These are phyloP conservation scores for Colletotrichum agaves DNA, from an alignment of 2,329 filamentous ascomycete genomes.

Conservation along the genomic window DNA sequence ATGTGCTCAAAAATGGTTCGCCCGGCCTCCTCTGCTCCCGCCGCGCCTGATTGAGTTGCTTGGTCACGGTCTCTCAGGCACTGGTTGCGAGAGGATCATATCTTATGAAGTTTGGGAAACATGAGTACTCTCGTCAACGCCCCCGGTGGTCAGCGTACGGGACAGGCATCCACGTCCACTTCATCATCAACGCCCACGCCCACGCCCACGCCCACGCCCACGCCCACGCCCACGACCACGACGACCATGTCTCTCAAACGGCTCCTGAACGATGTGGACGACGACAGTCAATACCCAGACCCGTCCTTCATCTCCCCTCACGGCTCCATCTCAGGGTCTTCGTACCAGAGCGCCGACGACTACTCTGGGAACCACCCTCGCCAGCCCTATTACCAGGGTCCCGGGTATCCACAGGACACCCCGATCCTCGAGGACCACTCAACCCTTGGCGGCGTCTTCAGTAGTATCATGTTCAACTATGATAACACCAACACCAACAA, in stretches of 20 bases:
- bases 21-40: background rate
- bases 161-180: slow-evolving; percentile 1
- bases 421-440: background rate
- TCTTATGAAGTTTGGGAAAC: background rate
- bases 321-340: slow-evolving; percentile 25
- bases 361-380: slow-evolving; percentile 15
- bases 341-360: slow-evolving; percentile 30
- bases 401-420: background rate
- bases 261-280: slow-evolving; percentile 34
- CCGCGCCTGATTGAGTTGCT: slow-evolving; percentile 8
- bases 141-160: background rate
- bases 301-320: slow-evolving; percentile 24
- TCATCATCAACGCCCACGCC: background rate
- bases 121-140: background rate
- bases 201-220: no score
- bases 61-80: slow-evolving; percentile 2
- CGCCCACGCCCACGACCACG: no score
- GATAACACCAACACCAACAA: background rate
- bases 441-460: background rate
- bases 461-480: background rate
- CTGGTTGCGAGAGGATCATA: slow-evolving; percentile 6
- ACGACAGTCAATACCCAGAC: slow-evolving; percentile 24
- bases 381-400: slow-evolving; percentile 13
- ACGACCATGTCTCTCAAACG: slow-evolving; percentile 35
- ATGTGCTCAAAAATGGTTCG: slow-evolving; percentile 32